Conservation (phyloP, 2,329 filamentous ascomycete species). For the Epicoccum sorghinum region DNA sequence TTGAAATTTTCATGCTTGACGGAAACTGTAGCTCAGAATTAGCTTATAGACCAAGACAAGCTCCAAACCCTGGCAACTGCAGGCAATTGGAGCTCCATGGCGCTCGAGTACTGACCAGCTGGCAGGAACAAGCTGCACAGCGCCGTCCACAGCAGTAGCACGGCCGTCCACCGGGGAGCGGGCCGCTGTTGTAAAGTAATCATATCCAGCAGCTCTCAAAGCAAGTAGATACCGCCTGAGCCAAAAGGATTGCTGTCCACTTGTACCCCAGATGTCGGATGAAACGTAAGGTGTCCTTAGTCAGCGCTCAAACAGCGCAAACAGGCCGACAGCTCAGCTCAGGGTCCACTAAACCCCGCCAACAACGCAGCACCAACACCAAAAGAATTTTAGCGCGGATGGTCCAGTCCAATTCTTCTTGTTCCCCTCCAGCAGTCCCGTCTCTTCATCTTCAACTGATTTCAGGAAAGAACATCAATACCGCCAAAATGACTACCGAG, state of each 20-base stretch:
- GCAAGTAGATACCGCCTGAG: constrained; percentile 22
- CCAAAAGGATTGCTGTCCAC: constrained; percentile 6
- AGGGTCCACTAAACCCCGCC: constrained; percentile 15
- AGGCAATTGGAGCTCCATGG: constrained; percentile 8
- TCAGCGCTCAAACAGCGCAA: constrained; percentile 16
- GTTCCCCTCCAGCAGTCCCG: constrained; percentile 35
- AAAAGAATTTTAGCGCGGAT: constrained; percentile 27
- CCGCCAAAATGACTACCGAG: constrained; percentile 67
- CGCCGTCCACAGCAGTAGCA: constrained; percentile 41
- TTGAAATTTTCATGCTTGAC: constrained; percentile 99
- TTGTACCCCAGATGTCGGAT: constrained; percentile 13
- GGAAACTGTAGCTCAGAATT: constrained; percentile 59
- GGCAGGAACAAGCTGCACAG: constrained; percentile 45
- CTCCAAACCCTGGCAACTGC: background rate
- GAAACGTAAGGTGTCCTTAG: constrained; percentile 16
- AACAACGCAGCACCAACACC: constrained; percentile 21
- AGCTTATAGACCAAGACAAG: constrained; percentile 1
- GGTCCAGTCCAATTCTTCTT: constrained; percentile 21
- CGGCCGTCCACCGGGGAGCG: constrained; percentile 66
- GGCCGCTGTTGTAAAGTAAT: constrained; percentile 48
- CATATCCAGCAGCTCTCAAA: constrained; percentile 37
- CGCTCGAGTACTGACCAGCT: constrained; percentile 40
- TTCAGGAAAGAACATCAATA: constrained; percentile 43
- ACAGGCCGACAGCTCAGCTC: background rate
- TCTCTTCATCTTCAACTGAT: constrained; percentile 49